Base-by-base conservation (phyloP, 129 eudicot genomes). In the Dittrichia graveolens region DNA sequence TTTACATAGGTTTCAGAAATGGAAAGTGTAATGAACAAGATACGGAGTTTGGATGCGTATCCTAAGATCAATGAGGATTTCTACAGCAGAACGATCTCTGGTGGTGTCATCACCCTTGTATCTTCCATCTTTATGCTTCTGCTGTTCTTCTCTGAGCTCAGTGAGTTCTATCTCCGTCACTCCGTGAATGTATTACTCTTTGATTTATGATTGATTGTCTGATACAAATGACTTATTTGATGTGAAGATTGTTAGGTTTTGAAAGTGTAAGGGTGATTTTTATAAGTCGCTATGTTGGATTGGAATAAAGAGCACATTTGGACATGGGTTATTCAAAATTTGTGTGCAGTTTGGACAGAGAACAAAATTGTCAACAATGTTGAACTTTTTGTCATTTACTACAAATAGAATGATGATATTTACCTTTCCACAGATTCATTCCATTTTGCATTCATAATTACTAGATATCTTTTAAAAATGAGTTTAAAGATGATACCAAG, bases 41-140 rank as follows among this genome's bases (percentile, higher is more conserved):
- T 92, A 8, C 82, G 98, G 72, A 83, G 71, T 69, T 70, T 89
- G 67, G 98, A 92, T 72, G 96, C 90, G 11, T 85, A 87, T 54
- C 96, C 96, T 4, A 89, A 92, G 85, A 84, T 89, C 82, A 89
- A 83, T 67, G 92, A 92, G 79, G 96, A 92, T 78, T 92, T 92
- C 83, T 87, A 87, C 86, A 89, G 98, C 79, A 74, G 95, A 66
- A 89, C 98, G 8, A 67, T 92, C 58, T 89, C 95, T 60, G 96
- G 98, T 3, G 98, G 98, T 41, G 55, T 85, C 37, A 89, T 89
- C 46, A 92, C 98, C 24, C 71, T 92, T 6, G 78, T 75, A 35
- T 92, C 98, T 41, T 85, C 98, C 65, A 34, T 92, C 59, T 63
- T 92, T 68, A 92, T 89, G 98, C 24, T 89, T 65, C 74, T 92